Evolutionary conservation across 129 eudicot genomes (phyloP).

Genomic region (Pseudognaphalium luteoalbum): DNA sequence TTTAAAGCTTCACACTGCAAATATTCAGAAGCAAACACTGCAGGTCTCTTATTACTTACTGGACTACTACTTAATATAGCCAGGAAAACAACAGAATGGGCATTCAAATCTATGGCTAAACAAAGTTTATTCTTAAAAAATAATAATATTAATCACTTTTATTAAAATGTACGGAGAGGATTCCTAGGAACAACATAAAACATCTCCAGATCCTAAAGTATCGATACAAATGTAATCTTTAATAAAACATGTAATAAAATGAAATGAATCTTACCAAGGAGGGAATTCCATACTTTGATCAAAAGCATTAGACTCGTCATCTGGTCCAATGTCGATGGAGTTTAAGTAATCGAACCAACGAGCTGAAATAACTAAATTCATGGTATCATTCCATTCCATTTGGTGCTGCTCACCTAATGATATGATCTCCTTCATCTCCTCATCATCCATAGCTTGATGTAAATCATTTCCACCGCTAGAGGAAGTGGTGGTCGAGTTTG

Average conservation of each 20-base stretch:
- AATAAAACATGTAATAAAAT: neutral
- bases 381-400: conserved; percentile 83
- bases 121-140: neutral
- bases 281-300: conserved; percentile 63
- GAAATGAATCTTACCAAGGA: conserved; percentile 44
- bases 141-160: neutral
- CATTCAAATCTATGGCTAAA: conserved; percentile 26
- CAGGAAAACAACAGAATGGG: conserved; percentile 29
- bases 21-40: conserved; percentile 29
- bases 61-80: conserved; percentile 23
- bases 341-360: conserved; percentile 78
- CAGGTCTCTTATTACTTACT: conserved; percentile 22
- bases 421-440: conserved; percentile 75
- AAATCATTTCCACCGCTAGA: conserved; percentile 29
- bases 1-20: conserved; percentile 27
- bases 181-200: conserved; percentile 50
- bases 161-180: conserved; percentile 17
- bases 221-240: neutral
- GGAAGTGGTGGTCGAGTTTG: conserved; percentile 4
- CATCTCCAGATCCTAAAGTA: conserved; percentile 27
- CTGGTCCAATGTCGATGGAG: conserved; percentile 34
- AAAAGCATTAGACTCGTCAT: conserved; percentile 31
- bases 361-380: conserved; percentile 65
- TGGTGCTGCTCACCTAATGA: conserved; percentile 74
- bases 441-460: conserved; percentile 70